Evolutionary conservation across 441 rosid genomes (phyloP).

Genomic region (Pelargonium fulgidum): DNA sequence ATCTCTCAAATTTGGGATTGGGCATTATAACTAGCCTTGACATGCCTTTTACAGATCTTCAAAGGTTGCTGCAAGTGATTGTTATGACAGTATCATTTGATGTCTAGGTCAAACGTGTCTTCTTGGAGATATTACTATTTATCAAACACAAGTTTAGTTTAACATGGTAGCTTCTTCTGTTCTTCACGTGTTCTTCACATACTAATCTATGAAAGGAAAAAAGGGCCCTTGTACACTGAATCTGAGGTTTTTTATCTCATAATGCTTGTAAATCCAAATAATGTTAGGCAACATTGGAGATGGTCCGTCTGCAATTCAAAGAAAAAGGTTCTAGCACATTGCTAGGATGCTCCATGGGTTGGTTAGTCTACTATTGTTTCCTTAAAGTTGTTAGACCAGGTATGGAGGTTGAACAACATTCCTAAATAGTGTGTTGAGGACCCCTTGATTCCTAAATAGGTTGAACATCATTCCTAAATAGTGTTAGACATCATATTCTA

Average conservation of each 20-base stretch:
- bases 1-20: background rate
- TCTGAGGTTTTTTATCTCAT: background rate
- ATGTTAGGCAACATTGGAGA: background rate
- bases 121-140: background rate
- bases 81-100: background rate
- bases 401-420: background rate
- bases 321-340: too few relatives aligned
- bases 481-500: background rate
- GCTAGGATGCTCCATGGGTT: background rate
- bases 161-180: background rate
- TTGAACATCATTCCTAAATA: background rate
- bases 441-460: background rate
- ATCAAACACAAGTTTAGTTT: background rate
- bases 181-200: background rate
- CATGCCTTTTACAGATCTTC: background rate
- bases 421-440: background rate
- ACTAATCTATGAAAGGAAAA: background rate
- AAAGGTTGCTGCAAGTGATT: conserved; percentile 5
- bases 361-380: background rate
- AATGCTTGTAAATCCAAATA: background rate
- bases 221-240: background rate
- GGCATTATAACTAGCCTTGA: conserved; percentile 8
- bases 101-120: background rate
- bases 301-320: too few relatives aligned
- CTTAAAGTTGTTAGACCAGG: background rate